Base-by-base conservation (phyloP, 176 grass and related monocot species). In the Raddia guianensis region DNA sequence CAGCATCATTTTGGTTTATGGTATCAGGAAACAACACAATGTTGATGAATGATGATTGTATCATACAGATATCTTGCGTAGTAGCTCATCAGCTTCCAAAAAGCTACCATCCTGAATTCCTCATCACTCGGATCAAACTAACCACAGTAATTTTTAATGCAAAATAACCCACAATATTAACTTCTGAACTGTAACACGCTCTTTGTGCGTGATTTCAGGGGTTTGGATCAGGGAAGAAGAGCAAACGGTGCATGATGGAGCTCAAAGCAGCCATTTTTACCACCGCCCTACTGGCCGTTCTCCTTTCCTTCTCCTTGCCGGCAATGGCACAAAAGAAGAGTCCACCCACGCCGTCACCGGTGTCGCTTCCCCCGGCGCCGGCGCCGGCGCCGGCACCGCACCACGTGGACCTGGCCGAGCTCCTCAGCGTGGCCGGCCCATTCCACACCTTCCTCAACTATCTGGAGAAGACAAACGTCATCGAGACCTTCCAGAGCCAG, bases 391-490 rank as follows among this genome's bases (percentile, higher is more conserved):
- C 95, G 55, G 88, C 90, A 4, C 77, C 83, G 6, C 86, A 66
- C 82, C 77, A 87, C 70, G 92, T 93, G 56, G 90, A 98, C 82
- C 82, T 98, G 6, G 88, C 86, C 3, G 71, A 89, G 46, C 92
- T 95, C 53, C 89, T 98, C 5, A 70, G 74, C 49, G 86, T 89
- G 53, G 92, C 92, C 7, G 96, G 96, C 16, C 96, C 96, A 64
- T 98, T 93, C 80, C 72, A 82, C 74, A 91, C 92, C 44, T 98
- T 98, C 85, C 96, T 98, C 47, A 75, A 54, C 74, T 95, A 95
- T 83, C 90, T 98, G 64, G 66, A 93, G 37, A 83, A 93, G 77
- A 95, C 92, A 2, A 45, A 87, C 21, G 96, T 95, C 54, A 95
- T 98, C 68, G 68, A 98, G 58, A 91, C 87, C 11, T 98, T 98